Base-by-base conservation (phyloP, 352 stramenopile species). In the Phytopythium litorale region DNA sequence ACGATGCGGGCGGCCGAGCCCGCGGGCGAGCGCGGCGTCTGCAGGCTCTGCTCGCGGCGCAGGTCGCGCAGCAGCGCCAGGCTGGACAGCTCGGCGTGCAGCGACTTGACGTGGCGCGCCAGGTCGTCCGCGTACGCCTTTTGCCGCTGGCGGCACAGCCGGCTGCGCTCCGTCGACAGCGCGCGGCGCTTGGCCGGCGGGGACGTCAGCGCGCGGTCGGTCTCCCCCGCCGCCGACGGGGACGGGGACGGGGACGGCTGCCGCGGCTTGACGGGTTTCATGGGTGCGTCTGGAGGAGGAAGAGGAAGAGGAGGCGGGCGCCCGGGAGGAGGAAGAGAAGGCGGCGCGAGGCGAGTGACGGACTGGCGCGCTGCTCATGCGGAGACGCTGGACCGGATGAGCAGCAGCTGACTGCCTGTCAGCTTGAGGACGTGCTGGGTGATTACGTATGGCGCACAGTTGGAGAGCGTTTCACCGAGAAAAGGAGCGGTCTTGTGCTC, bases 141-240 rank as follows among this genome's bases (percentile, higher is more conserved):
- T 70, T 86, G 51, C 45, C 79, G 56, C 70, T 82, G 63, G 72
- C 84, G 67, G 58, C 73, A 65, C 73, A 84, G 61, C 50, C 76
- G 60, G 69, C 77, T 71, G 72, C 79, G 68, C 74, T 85, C 64
- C 62, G 65, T 89, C 25, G 68, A 82, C 40, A 84, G 79, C 32
- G 67, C 67, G 13, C 64, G 60, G 23, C 32, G 23, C 55, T 61
- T 61, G 25, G 55, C 21, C 55, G 16, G 55, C 55, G 42, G 38
- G 21, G 38, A 37, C 12, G 25, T n/a, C 46, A 54, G 9, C 21
- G 45, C n/a, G 28, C 28, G 28, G 28, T 30, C 28, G 28, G 2
- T 30, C 28, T 30, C 28, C 28, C 28, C 28, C 28, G 28, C 42
- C 5, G 42, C 15, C 42, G 42, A 13, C 18, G 42, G 42, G 6